Conservation (phyloP, 495 filamentous ascomycete species). For the Penicillium manginii region DNA sequence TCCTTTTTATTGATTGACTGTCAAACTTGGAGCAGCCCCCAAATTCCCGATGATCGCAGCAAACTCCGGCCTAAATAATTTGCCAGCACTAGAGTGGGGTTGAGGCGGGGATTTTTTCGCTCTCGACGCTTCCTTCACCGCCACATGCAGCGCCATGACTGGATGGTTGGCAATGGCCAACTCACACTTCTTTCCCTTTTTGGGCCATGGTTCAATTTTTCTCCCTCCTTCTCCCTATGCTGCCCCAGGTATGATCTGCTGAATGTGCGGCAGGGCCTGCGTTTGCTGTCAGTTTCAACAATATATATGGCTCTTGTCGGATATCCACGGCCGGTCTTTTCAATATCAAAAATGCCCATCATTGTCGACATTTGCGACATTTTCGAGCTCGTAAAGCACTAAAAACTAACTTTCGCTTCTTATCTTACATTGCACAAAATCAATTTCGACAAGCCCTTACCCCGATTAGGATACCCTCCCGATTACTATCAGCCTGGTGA, state of each 20-base stretch:
- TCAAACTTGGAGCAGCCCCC: not conserved
- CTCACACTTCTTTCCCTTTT: slow-evolving; percentile 34
- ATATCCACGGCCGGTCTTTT: slow-evolving; percentile 1
- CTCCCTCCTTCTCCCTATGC: not conserved
- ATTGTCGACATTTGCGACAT: not conserved
- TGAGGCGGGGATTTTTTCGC: slow-evolving; percentile 42
- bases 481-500: slow-evolving; percentile 8
- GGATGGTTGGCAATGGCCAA: slow-evolving; percentile 29
- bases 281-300: not conserved
- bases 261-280: not conserved
- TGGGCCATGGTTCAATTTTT: slow-evolving; percentile 21
- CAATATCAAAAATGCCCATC: not conserved
- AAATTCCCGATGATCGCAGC: slow-evolving; percentile 13
- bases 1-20: not conserved
- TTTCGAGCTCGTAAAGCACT: slow-evolving; percentile 1
- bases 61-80: slow-evolving; percentile 6
- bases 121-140: slow-evolving; percentile 40
- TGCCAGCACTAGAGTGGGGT: slow-evolving; percentile 37
- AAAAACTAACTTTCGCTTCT: slow-evolving; percentile 6
- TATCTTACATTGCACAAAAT: slow-evolving; percentile 1
- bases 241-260: not conserved
- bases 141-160: slow-evolving; percentile 42
- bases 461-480: slow-evolving; percentile 5
- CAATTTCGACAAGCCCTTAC: not conserved
- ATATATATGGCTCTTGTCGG: not conserved